Evolutionary conservation across 371 early-diverging fungal genomes (phyloP).

Genomic region (Lichtheimia ramosa): DNA sequence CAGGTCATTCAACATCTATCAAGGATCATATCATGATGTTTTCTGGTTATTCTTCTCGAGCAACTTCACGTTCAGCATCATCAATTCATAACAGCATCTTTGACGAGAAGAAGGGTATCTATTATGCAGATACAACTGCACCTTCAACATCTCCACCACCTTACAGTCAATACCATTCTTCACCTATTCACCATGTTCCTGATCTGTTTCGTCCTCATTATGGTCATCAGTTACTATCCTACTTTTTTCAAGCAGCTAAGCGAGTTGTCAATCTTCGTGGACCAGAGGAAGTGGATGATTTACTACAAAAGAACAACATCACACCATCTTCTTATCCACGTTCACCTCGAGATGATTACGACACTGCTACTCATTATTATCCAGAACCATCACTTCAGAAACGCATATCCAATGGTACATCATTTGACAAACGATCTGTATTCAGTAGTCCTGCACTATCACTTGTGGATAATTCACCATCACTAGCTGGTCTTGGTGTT

Average conservation of each 20-base stretch:
- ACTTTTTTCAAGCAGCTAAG: constrained; percentile 24
- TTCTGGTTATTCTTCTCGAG: not conserved
- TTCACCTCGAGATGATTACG: not conserved
- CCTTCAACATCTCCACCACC: constrained; percentile 4
- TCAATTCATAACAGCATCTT: constrained; percentile 19
- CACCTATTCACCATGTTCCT: not conserved
- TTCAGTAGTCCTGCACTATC: not conserved
- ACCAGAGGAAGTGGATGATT: constrained; percentile 19
- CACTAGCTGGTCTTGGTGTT: not conserved
- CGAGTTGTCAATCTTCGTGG: constrained; percentile 39
- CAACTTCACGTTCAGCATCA: not conserved
- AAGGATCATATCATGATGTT: constrained; percentile 18
- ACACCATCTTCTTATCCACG: not conserved
- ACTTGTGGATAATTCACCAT: not conserved
- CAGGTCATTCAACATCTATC: not conserved
- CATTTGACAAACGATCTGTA: not conserved
- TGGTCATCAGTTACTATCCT: constrained; percentile 1
- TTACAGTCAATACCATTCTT: constrained; percentile 9
- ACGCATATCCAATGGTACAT: not conserved
- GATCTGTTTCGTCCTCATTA: not conserved
- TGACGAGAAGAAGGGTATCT: constrained; percentile 8
- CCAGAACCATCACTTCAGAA: not conserved
- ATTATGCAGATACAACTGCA: not conserved
- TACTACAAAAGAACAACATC: constrained; percentile 7
- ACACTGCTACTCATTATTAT: not conserved